phyloP scores from a whole-genome alignment of 257 asterid species.

The Handroanthus guayacan region DNA sequence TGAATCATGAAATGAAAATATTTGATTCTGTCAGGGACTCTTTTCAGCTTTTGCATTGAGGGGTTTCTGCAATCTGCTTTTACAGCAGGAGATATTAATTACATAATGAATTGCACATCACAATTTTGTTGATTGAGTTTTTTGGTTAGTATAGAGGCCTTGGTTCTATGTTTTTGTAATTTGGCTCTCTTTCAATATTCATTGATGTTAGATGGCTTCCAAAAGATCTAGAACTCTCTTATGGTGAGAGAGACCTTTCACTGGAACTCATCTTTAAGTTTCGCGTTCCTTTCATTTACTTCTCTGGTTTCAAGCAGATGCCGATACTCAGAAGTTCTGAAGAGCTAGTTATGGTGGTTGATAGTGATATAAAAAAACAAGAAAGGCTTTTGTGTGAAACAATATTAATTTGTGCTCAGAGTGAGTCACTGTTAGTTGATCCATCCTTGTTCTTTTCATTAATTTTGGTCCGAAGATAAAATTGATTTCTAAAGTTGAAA shows the following conservation, averaged over 20 bases:
- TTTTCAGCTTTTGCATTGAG: neutral
- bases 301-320: conserved; percentile 1
- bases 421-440: neutral
- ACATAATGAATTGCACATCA: neutral
- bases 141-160: neutral
- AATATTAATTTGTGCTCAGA: neutral
- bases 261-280: neutral
- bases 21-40: neutral
- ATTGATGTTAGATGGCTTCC: neutral
- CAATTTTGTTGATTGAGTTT: neutral
- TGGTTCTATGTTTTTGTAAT: neutral
- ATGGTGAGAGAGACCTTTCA: neutral
- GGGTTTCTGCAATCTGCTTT: neutral
- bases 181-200: neutral
- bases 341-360: conserved; percentile 17
- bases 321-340: conserved; percentile 1
- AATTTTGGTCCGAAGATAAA: neutral
- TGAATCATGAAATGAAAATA: neutral
- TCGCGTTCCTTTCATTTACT: conserved; percentile 11
- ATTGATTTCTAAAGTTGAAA: neutral
- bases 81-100: neutral
- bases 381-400: conserved; percentile 6
- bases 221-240: neutral
- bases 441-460: neutral
- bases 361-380: conserved; percentile 8